Conservation (phyloP, 768 basidiomycete species). For the Cystobasidium tubakii region DNA sequence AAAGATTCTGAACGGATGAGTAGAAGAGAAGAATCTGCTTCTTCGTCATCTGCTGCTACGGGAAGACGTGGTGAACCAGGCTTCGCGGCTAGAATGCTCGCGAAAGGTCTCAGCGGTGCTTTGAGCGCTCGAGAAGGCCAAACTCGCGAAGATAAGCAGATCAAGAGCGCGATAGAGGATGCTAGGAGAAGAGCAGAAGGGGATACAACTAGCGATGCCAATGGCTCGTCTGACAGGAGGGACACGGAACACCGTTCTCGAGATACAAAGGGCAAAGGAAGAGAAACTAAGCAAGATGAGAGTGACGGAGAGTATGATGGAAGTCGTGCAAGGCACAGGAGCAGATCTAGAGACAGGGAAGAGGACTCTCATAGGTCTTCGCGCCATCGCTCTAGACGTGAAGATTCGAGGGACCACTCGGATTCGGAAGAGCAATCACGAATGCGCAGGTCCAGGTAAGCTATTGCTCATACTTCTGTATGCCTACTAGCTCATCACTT, state of each 20-base stretch:
- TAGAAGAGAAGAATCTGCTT: slow-evolving; percentile 42
- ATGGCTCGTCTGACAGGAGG: background rate
- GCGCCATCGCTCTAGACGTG: background rate
- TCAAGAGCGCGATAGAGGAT: slow-evolving; percentile 42
- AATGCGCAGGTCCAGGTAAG: background rate
- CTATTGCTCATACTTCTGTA: background rate
- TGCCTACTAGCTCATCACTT: no score
- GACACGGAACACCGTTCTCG: background rate
- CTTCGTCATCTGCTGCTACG: background rate
- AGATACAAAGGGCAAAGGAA: slow-evolving; percentile 2
- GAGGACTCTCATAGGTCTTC: background rate
- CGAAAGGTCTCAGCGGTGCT: slow-evolving; percentile 44
- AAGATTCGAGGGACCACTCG: background rate
- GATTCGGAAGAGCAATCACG: no score
- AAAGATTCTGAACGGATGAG: slow-evolving; percentile 42
- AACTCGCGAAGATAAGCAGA: background rate
- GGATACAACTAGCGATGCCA: background rate
- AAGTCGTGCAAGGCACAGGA: background rate
- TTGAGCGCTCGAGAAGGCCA: background rate
- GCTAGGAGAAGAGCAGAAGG: slow-evolving; percentile 41
- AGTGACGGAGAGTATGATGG: background rate
- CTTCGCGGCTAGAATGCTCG: slow-evolving; percentile 43
- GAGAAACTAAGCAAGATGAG: background rate
- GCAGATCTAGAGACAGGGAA: slow-evolving; percentile 5
- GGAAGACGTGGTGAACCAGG: slow-evolving; percentile 35